A percentile compares a stretch with the other conserved stretches of the same genome.
Conservation (phyloP, 208 protist species). For the Acanthamoeba sp. region DNA sequence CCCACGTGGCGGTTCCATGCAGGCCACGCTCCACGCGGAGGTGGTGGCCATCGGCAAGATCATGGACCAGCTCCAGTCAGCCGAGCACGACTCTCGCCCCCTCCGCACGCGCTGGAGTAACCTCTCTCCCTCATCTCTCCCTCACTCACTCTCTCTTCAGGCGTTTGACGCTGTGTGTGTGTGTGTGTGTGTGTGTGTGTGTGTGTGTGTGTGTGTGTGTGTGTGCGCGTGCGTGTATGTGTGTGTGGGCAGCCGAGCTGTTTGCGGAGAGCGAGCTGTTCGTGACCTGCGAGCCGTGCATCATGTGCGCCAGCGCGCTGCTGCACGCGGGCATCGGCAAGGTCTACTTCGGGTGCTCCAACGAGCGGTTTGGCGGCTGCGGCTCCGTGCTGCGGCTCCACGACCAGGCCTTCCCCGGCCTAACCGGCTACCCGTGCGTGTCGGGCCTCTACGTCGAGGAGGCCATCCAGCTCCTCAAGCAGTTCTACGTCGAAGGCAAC, state of each 20-base stretch:
- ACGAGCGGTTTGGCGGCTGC: constrained; percentile 97
- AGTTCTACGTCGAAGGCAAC: constrained; percentile 70
- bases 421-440: constrained; percentile 44
- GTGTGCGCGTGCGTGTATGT: neutral
- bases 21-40: constrained; percentile 93
- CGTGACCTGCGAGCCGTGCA: constrained; percentile 97
- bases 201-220: neutral
- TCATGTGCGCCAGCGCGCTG: constrained; percentile 97
- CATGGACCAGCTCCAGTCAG: constrained; percentile 5
- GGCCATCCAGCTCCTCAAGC: constrained; percentile 62
- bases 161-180: neutral
- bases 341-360: constrained; percentile 95
- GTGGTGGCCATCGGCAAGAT: constrained; percentile 89
- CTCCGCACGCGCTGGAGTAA: neutral
- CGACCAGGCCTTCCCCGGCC: neutral
- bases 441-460: constrained; percentile 65
- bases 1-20: neutral
- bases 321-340: constrained; percentile 84
- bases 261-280: constrained; percentile 93
- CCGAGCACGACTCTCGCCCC: neutral
- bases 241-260: neutral
- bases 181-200: neutral
- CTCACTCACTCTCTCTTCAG: neutral
- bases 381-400: constrained; percentile 93
- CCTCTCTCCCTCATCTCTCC: too few species aligned